These are phyloP conservation scores for Sporothrix protearum DNA, from an alignment of 2,329 filamentous ascomycete genomes.

Conservation along the genomic window DNA sequence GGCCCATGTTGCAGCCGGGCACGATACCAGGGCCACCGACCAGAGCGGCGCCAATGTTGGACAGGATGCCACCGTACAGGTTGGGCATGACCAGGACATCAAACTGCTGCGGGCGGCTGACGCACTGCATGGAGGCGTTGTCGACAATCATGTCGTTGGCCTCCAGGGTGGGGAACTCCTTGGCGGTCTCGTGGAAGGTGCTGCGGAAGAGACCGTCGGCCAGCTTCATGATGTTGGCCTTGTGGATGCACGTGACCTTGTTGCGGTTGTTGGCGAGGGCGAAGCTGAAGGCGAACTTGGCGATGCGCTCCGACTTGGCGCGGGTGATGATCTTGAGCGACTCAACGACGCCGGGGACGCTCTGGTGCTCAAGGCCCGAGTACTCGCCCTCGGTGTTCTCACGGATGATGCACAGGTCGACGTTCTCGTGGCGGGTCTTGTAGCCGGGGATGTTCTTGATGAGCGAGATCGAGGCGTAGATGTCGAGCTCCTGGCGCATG, in stretches of 20 bases:
- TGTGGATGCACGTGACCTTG: slow-evolving; percentile 99
- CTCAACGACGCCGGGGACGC: slow-evolving; percentile 92
- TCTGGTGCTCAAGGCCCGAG: slow-evolving; percentile 98
- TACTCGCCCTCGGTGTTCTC: slow-evolving; percentile 99
- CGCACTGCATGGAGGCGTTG: slow-evolving; percentile 99
- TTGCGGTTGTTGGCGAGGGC: slow-evolving; percentile 97
- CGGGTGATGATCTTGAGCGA: slow-evolving; percentile 99
- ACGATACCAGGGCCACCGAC: slow-evolving; percentile 97
- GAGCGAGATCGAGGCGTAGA: slow-evolving; percentile 95
- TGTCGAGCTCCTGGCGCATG: slow-evolving; percentile 97
- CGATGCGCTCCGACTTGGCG: slow-evolving; percentile 97
- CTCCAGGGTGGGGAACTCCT: slow-evolving; percentile 94
- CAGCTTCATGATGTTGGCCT: slow-evolving; percentile 99
- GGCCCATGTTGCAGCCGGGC: slow-evolving; percentile 98
- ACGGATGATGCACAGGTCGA: slow-evolving; percentile 98
- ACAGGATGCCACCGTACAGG: slow-evolving; percentile 96
- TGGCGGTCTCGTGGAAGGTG: slow-evolving; percentile 89
- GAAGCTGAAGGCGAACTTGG: slow-evolving; percentile 97
- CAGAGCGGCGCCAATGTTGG: slow-evolving; percentile 96
- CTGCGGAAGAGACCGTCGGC: slow-evolving; percentile 97
- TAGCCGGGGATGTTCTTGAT: slow-evolving; percentile 99
- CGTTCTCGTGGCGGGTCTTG: slow-evolving; percentile 92
- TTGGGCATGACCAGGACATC: slow-evolving; percentile 99
- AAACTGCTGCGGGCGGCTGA: slow-evolving; percentile 93
- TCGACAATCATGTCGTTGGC: slow-evolving; percentile 99